Base-by-base conservation (phyloP, 2,329 filamentous ascomycete species). In the Thelonectria discophora region DNA sequence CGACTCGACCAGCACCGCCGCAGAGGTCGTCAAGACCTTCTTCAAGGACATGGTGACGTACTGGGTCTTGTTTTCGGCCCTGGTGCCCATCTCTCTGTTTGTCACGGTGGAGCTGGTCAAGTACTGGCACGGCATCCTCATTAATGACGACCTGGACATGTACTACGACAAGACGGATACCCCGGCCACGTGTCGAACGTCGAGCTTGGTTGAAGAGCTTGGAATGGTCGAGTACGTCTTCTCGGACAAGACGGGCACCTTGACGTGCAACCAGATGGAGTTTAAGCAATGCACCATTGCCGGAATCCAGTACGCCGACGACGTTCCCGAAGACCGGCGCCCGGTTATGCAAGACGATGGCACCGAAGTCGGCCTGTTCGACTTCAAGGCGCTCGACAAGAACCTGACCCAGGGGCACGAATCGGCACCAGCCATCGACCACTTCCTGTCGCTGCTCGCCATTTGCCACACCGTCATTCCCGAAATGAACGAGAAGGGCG, bases 161-260 rank as follows among this genome's bases (percentile, higher is more conserved):
- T 99, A 99, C 79, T 93, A 99, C 76, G 92, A 97, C 72, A 92
- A 93, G 75, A 97, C 90, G 1, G 94, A 99, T 72, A 99, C 94
- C 0, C 93, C 95, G 12, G 94, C 95, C 5, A 97, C 95, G 67
- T 99, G 95, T 78, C 88, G 95, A 71, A 99, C 95, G 0, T 98
- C 94, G 2, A 97, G 94, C 68, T 82, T 99, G 74, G 95, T 99
- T 11, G 95, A 99, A 79, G 96, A 99, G 74, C 81, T 99, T 46
- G 95, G 95, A 57, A 97, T 98, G 85, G 96, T 99, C 46, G 95
- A 98, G 74, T 99, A 96, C 73, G 95, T 99, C 66, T 99, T 99
- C 76, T 97, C 93, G 0, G 94, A 98, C 82, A 98, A 98, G 82
- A 98, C 94, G 1, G 94, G 94, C 45, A 98, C 94, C 4, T 81